Percentiles rank a stretch among this genome's conserved stretches.
Conservation (phyloP, 768 basidiomycete species). For the Dacryopinax spathularia region DNA sequence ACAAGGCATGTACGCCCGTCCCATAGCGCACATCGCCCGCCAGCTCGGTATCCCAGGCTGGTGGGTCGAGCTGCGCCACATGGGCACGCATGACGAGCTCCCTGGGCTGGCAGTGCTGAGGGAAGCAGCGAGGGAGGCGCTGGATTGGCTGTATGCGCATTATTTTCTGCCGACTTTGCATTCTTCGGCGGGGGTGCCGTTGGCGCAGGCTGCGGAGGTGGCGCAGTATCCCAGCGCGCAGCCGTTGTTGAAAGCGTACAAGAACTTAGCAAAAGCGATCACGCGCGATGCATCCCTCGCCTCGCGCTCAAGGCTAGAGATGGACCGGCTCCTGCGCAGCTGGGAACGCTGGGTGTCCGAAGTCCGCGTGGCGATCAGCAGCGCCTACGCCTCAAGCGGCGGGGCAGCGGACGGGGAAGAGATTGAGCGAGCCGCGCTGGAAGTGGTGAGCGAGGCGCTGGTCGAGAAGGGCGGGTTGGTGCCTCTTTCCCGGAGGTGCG, state of each 20-base stretch:
- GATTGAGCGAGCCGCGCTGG: conserved; percentile 54
- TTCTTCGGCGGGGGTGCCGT: too few relatives aligned
- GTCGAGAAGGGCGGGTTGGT: conserved; percentile 61
- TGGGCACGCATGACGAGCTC: conserved; percentile 89
- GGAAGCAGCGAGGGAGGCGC: conserved; percentile 61
- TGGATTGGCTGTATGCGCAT: conserved; percentile 69
- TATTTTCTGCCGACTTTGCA: conserved; percentile 60
- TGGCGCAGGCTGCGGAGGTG: conserved; percentile 21
- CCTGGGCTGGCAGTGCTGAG: conserved; percentile 69
- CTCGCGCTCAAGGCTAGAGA: conserved; percentile 35
- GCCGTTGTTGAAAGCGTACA: conserved; percentile 63
- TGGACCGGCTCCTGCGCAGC: conserved; percentile 39
- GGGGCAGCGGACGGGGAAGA: conserved; percentile 24
- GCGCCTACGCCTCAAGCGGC: conserved; percentile 21
- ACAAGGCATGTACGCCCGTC: conserved; percentile 71
- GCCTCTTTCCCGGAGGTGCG: conserved; percentile 72
- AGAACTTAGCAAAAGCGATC: conserved; percentile 45
- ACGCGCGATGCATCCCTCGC: conserved; percentile 51
- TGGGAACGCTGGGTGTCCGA: conserved; percentile 72
- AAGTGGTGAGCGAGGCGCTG: conserved; percentile 50
- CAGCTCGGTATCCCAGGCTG: conserved; percentile 76
- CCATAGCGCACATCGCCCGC: conserved; percentile 75
- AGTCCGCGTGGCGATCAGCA: conserved; percentile 41
- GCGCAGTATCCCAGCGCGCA: conserved; percentile 39
- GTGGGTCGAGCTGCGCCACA: conserved; percentile 87